Evolutionary conservation across 345 rosid species (phyloP).

Genomic region (Arabidopsis suecica): DNA sequence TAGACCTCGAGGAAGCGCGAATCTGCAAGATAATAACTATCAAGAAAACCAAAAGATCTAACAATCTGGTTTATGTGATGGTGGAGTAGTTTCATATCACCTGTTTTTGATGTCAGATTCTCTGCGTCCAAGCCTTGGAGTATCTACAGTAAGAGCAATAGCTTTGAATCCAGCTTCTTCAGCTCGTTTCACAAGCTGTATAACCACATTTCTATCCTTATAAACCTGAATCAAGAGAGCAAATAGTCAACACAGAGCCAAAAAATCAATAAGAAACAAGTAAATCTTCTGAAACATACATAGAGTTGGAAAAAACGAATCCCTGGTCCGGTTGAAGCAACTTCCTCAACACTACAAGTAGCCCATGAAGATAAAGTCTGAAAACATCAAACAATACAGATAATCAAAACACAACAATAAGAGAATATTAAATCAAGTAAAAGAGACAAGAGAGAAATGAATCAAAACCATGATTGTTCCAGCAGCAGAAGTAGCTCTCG

Average conservation of each 20-base stretch:
- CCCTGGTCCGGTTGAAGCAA: slow-evolving; percentile 94
- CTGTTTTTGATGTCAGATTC: slow-evolving; percentile 97
- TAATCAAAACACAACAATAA: neutral
- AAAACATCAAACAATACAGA: slow-evolving; percentile 18
- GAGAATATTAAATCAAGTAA: neutral
- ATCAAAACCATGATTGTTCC: slow-evolving; percentile 83
- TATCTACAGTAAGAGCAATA: slow-evolving; percentile 94
- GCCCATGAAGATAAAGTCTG: slow-evolving; percentile 95
- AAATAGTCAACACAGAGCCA: neutral
- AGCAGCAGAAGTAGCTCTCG: slow-evolving; percentile 89
- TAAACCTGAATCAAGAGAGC: slow-evolving; percentile 56
- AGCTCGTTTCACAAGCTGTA: slow-evolving; percentile 88
- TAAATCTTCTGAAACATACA: slow-evolving; percentile 53
- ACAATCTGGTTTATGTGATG: neutral
- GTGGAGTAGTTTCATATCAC: slow-evolving; percentile 48
- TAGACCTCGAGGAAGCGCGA: slow-evolving; percentile 70
- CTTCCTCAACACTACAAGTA: slow-evolving; percentile 95
- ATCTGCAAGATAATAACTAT: slow-evolving; percentile 51
- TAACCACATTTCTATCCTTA: slow-evolving; percentile 82
- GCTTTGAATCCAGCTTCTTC: slow-evolving; percentile 95
- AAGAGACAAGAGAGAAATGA: slow-evolving; percentile 24
- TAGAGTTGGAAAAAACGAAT: slow-evolving; percentile 94
- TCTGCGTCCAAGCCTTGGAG: slow-evolving; percentile 94
- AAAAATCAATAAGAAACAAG: neutral
- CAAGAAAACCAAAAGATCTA: neutral